Evolutionary conservation across 768 basidiomycete genomes (phyloP).

Genomic region (Suillus occidentalis): DNA sequence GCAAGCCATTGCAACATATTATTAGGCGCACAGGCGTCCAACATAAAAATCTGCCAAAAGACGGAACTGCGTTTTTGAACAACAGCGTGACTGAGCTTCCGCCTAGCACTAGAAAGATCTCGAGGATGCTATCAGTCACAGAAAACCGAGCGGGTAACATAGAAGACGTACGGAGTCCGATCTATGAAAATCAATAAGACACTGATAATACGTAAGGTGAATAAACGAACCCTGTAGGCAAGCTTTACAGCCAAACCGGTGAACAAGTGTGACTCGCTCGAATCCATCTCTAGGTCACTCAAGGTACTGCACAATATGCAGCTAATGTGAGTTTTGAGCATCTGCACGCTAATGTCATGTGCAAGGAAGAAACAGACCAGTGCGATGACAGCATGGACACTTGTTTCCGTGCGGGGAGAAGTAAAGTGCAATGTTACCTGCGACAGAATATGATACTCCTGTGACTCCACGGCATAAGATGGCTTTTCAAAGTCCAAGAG

Average conservation of each 20-base stretch:
- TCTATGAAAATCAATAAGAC: conserved; percentile 28
- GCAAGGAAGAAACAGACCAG: conserved; percentile 41
- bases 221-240: conserved; percentile 53
- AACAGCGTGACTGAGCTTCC: conserved; percentile 51
- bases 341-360: conserved; percentile 16
- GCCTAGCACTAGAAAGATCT: conserved; percentile 64
- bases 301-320: conserved; percentile 51
- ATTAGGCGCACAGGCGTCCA: conserved; percentile 73
- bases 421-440: conserved; percentile 51
- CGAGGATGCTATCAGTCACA: background rate
- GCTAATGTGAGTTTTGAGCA: conserved; percentile 23
- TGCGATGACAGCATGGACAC: conserved; percentile 53
- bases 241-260: conserved; percentile 61
- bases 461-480: conserved; percentile 51
- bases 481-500: conserved; percentile 56
- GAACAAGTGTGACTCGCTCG: conserved; percentile 53
- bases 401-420: conserved; percentile 46
- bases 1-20: conserved; percentile 96
- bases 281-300: conserved; percentile 49
- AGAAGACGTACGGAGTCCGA: conserved; percentile 50
- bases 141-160: background rate
- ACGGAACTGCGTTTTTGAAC: conserved; percentile 50
- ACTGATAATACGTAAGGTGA: background rate
- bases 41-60: conserved; percentile 69
- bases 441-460: conserved; percentile 63